phyloP scores from a whole-genome alignment of 495 filamentous ascomycete species.

The Pyronema omphalodes region DNA sequence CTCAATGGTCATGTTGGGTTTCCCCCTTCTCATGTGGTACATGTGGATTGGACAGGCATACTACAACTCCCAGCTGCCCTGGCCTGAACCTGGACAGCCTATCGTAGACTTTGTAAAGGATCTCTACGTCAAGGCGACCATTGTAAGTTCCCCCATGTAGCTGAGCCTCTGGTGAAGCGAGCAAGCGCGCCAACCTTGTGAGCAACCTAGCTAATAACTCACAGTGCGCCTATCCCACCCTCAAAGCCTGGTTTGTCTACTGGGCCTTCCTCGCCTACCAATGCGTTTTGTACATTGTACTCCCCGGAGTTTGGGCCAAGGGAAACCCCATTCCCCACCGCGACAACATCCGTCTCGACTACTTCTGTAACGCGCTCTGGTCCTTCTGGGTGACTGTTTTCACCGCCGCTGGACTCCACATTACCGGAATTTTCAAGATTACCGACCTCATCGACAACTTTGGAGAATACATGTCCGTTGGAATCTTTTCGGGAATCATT shows the following conservation, averaged over 20 bases:
- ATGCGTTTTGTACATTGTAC: constrained; percentile 55
- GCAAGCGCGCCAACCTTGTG: neutral
- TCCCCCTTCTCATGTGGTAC: constrained; percentile 90
- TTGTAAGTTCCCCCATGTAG: constrained; percentile 16
- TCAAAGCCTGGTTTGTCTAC: constrained; percentile 76
- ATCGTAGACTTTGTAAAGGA: constrained; percentile 47
- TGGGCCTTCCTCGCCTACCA: constrained; percentile 82
- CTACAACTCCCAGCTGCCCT: constrained; percentile 68
- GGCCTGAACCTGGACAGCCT: constrained; percentile 44
- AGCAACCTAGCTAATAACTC: neutral
- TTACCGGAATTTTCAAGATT: constrained; percentile 67
- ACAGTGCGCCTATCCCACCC: constrained; percentile 53
- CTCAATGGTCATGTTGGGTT: constrained; percentile 70
- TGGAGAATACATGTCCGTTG: constrained; percentile 71
- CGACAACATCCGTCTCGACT: constrained; percentile 64
- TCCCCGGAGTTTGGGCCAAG: constrained; percentile 67
- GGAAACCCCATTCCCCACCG: constrained; percentile 75
- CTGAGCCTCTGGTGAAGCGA: neutral
- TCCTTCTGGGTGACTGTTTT: constrained; percentile 74
- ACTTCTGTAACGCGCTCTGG: constrained; percentile 81
- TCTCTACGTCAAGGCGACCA: constrained; percentile 50
- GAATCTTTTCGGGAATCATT: constrained; percentile 70
- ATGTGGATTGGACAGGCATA: constrained; percentile 95
- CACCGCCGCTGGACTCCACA: constrained; percentile 48
- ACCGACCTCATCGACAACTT: constrained; percentile 95